Evolutionary conservation across 441 rosid genomes (phyloP).

Genomic region (Pelargonium fulgidum): DNA sequence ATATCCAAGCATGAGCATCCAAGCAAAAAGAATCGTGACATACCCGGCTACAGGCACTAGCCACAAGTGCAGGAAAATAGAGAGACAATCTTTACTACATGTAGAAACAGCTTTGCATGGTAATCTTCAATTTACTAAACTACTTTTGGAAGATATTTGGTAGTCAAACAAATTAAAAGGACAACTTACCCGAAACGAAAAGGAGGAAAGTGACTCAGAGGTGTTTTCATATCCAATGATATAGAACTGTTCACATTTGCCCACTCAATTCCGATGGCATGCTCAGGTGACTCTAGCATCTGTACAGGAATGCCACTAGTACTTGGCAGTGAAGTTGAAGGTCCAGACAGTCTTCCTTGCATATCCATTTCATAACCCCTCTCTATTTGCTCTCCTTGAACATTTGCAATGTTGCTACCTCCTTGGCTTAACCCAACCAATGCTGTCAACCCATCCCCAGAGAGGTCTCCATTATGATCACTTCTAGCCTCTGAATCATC

Average conservation of each 20-base stretch:
- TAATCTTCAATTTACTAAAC: slow-evolving; percentile 3
- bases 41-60: too few relatives aligned
- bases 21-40: too few relatives aligned
- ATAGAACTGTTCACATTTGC: slow-evolving; percentile 60
- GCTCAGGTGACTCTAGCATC: slow-evolving; percentile 59
- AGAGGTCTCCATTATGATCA: slow-evolving; percentile 60
- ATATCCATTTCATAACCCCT: slow-evolving; percentile 46
- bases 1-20: too few relatives aligned
- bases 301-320: slow-evolving; percentile 44
- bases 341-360: slow-evolving; percentile 41
- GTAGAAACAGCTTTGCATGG: neutral
- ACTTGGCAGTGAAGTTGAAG: slow-evolving; percentile 42
- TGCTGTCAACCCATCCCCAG: slow-evolving; percentile 89
- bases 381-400: slow-evolving; percentile 50
- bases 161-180: slow-evolving; percentile 10
- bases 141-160: neutral
- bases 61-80: too few relatives aligned
- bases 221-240: slow-evolving; percentile 86
- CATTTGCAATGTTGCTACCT: slow-evolving; percentile 37
- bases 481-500: slow-evolving; percentile 74
- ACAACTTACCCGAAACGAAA: slow-evolving; percentile 86
- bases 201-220: slow-evolving; percentile 91
- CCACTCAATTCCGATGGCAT: slow-evolving; percentile 65
- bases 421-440: slow-evolving; percentile 81
- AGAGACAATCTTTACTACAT: slow-evolving; percentile 4